Conservation (phyloP, 192 early-diverging fungal genomes). For the Chytriomyces hyalinus region DNA sequence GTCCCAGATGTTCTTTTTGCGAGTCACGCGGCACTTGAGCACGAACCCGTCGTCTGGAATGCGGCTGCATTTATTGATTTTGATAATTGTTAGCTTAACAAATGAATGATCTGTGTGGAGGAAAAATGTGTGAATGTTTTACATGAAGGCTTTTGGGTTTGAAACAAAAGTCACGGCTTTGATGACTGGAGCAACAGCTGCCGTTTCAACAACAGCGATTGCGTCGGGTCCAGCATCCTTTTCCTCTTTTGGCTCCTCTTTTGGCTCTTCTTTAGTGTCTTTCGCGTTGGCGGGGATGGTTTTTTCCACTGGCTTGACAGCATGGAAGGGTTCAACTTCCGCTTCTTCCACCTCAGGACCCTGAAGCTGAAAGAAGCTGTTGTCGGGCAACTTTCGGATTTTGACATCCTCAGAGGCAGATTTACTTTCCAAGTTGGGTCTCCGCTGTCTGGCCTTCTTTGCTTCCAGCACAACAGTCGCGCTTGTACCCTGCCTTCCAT, state of each 20-base stretch:
- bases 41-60: constrained; percentile 44
- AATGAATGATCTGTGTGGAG: not conserved
- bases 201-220: not conserved
- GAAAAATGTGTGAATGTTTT: not conserved
- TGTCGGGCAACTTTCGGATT: not conserved
- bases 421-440: constrained; percentile 13
- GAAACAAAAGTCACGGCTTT: constrained; percentile 28
- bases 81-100: not conserved
- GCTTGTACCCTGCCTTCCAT: not conserved
- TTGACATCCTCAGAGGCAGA: constrained; percentile 15
- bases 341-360: constrained; percentile 7
- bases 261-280: not conserved
- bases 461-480: not conserved
- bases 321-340: constrained; percentile 25
- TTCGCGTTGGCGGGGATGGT: not conserved
- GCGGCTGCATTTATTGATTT: constrained; percentile 32
- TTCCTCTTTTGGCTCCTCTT: not conserved
- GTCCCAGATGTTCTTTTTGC: constrained; percentile 61
- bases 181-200: constrained; percentile 2
- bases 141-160: constrained; percentile 45
- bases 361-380: constrained; percentile 19
- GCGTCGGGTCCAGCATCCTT: constrained; percentile 8
- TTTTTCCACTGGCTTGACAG: not conserved
- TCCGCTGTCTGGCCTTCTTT: not conserved
- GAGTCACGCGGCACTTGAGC: constrained; percentile 57